These are phyloP conservation scores for Hyaloscypha variabilis DNA, from an alignment of 495 filamentous ascomycete species.

Conservation along the genomic window DNA sequence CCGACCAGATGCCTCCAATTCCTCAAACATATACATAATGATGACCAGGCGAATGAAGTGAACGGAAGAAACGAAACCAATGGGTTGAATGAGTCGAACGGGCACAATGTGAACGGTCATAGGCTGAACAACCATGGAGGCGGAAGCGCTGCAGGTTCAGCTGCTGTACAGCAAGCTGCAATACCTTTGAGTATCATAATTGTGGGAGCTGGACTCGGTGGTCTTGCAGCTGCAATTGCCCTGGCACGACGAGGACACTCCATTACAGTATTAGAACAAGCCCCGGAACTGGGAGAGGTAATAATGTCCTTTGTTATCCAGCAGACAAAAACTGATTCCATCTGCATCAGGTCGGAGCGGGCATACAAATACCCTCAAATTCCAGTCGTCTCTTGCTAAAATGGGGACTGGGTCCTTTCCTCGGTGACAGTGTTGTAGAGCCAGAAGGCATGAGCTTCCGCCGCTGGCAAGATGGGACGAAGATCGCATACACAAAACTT, in stretches of 20 bases:
- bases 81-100: too few species aligned
- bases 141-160: too few species aligned
- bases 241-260: slow-evolving; percentile 44
- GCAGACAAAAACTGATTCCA: too few species aligned
- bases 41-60: too few species aligned
- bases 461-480: slow-evolving; percentile 44
- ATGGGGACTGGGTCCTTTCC: slow-evolving; percentile 41
- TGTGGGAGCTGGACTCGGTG: slow-evolving; percentile 54
- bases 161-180: too few species aligned
- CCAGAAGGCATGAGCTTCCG: slow-evolving; percentile 43
- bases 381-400: slow-evolving; percentile 38
- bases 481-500: slow-evolving; percentile 42
- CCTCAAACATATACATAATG: too few species aligned
- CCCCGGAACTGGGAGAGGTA: slow-evolving; percentile 46
- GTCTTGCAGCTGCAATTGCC: slow-evolving; percentile 52
- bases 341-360: slow-evolving; percentile 43
- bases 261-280: slow-evolving; percentile 52
- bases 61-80: too few species aligned
- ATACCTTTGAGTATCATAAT: slow-evolving; percentile 24
- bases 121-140: too few species aligned
- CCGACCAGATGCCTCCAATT: too few species aligned
- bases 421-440: slow-evolving; percentile 36
- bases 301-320: too few species aligned
- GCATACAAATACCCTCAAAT: slow-evolving; percentile 52
- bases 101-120: too few species aligned